Evolutionary conservation across 1,284 basidiomycete species (phyloP).

Genomic region (Irpex sp.): DNA sequence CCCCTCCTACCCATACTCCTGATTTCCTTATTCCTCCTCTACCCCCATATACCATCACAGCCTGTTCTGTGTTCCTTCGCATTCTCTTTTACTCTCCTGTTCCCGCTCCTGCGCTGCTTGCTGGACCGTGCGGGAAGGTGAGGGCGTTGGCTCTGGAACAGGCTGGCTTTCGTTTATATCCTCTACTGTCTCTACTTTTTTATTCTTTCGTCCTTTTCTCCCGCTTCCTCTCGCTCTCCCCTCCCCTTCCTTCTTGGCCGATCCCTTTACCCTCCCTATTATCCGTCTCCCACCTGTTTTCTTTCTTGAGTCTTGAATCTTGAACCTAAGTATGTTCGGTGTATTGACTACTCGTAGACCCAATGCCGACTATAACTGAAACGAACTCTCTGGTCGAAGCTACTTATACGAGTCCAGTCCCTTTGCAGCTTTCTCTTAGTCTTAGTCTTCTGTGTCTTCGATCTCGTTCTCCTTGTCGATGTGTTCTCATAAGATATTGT

Average conservation of each 20-base stretch:
- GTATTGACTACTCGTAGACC: background rate
- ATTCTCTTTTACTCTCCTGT: background rate
- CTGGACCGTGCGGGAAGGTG: background rate
- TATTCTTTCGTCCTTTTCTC: background rate
- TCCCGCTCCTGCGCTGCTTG: constrained; percentile 1
- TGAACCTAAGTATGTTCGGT: background rate
- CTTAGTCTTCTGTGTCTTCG: background rate
- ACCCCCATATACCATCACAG: constrained; percentile 9
- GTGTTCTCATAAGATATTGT: background rate
- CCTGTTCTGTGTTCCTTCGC: constrained; percentile 3
- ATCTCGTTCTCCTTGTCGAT: background rate
- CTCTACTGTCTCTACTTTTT: constrained; percentile 11
- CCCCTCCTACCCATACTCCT: background rate
- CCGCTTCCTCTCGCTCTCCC: constrained; percentile 1
- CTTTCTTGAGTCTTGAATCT: background rate
- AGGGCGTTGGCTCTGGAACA: background rate
- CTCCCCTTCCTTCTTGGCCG: background rate
- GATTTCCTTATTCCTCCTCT: background rate
- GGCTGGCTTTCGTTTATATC: constrained; percentile 13
- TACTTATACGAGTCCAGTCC: background rate
- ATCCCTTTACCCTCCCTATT: background rate
- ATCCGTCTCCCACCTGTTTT: background rate
- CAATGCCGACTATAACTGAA: background rate
- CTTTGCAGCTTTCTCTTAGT: background rate
- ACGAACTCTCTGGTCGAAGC: background rate